A percentile compares a stretch with the other conserved stretches of the same genome.
Evolutionary conservation across 352 stramenopile genomes (phyloP).

Genomic region (Pythium brassicae): DNA sequence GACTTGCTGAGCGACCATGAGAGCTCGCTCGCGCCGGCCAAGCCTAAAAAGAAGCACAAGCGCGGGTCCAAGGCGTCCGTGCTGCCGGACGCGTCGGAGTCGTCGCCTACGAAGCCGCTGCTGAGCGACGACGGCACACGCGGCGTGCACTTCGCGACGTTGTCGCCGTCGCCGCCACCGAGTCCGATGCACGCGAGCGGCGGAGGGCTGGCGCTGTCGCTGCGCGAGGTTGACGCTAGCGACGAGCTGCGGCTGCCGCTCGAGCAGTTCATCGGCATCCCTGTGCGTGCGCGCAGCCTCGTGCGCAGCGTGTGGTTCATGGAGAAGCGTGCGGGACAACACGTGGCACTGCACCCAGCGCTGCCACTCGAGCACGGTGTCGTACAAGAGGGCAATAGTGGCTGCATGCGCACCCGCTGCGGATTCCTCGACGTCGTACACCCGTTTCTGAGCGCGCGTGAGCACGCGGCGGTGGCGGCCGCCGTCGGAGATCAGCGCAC

Average conservation of each 20-base stretch:
- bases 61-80: conserved; percentile 14
- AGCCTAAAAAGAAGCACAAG: neutral
- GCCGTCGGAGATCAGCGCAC: neutral
- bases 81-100: conserved; percentile 9
- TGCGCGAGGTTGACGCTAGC: neutral
- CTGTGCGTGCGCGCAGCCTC: conserved; percentile 27
- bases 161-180: conserved; percentile 10
- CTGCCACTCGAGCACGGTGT: conserved; percentile 25
- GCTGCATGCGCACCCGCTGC: conserved; percentile 28
- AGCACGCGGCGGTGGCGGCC: conserved; percentile 10
- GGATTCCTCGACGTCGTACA: conserved; percentile 47
- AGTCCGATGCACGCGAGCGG: conserved; percentile 1
- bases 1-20: conserved; percentile 12
- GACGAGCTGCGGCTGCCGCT: conserved; percentile 13
- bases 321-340: conserved; percentile 12
- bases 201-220: neutral
- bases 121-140: conserved; percentile 14
- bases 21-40: neutral
- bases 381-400: conserved; percentile 13
- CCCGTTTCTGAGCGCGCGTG: conserved; percentile 19
- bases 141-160: conserved; percentile 7
- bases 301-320: conserved; percentile 21
- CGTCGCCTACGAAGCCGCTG: conserved; percentile 8
- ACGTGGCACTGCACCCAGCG: conserved; percentile 17
- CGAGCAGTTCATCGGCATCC: conserved; percentile 21